Evolutionary conservation across 2,329 filamentous ascomycete genomes (phyloP), one percentile per base, ranked within the genome.

Genomic region (Fusarium nelsonii): DNA sequence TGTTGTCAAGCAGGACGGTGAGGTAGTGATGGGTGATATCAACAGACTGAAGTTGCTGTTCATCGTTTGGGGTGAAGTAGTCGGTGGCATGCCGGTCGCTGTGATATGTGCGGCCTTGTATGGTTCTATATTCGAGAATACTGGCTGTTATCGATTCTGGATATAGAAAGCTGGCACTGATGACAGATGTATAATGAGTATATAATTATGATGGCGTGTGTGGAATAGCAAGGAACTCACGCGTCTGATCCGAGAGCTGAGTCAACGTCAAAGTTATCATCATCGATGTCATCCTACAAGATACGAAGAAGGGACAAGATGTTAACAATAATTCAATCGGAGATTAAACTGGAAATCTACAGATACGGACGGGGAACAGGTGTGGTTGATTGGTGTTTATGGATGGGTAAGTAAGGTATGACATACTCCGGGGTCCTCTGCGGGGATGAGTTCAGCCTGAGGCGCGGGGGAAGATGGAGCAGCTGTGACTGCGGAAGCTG

Each of bases 11-110:
- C 7, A 73, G 69, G 15, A 73, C 10, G 14, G 67, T 73, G 23
- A 73, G 65, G 45, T 70, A 73, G 58, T 73, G 71, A n/a, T 73
- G 71, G 4, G 59, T 73, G 37, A 73, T 72, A 28, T 73, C 71
- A 10, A 72, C 60, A 1, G 71, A 73, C 26, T 70, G 63, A 5
- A 70, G 60, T 51, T 73, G 71, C 37, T 72, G 66, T 33, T 73
- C 71, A 14, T 73, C 71, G 3, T 73, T 73, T 23, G 71, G 71
- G 4, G 62, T 64, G 11, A 73, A 69, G 20, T 73, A 73, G 6
- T 73, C 71, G 8, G 56, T 56, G 10, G 52, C 41, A 60, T 72
- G 56, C 9, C 62, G 67, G 16, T 73, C 71, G 30, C 71, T 73
- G 49, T 73, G 71, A 45, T 69, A 73, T 9, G 71, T 73, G 3